phyloP scores from a whole-genome alignment of 331 rosid genomes.

The Quercus lobata region DNA sequence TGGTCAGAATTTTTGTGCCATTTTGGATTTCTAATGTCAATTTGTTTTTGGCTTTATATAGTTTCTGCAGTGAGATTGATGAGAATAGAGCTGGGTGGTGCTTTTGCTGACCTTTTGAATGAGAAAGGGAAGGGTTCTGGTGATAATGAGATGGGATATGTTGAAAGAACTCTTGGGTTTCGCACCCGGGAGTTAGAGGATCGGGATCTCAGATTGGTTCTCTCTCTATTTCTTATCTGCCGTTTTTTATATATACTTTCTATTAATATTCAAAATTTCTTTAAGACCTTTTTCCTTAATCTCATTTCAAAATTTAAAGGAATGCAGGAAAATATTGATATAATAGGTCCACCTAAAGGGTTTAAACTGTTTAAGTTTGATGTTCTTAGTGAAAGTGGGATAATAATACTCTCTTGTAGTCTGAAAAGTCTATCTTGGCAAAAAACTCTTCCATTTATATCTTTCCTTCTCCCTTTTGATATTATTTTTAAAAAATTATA shows the following conservation, averaged over 20 bases:
- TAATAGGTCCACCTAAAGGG: neutral
- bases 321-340: neutral
- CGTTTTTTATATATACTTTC: neutral
- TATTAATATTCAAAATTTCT: neutral
- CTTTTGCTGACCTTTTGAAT: constrained; percentile 90
- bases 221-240: constrained; percentile 17
- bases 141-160: constrained; percentile 89
- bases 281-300: neutral
- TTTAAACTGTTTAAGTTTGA: neutral
- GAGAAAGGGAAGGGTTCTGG: constrained; percentile 96
- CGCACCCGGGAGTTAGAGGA: constrained; percentile 66
- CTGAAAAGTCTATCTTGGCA: neutral
- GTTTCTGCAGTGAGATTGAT: constrained; percentile 85
- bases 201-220: constrained; percentile 85
- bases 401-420: neutral
- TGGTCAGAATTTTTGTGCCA: neutral
- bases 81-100: constrained; percentile 91
- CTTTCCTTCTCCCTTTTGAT: neutral
- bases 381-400: neutral
- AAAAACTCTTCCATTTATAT: neutral
- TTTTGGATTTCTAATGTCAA: neutral
- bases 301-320: neutral
- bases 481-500: neutral
- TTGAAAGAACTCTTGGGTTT: constrained; percentile 80
- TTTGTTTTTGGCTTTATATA: constrained; percentile 20